A percentile compares a stretch with the other conserved stretches of the same genome.
Conservation (phyloP, 2,329 filamentous ascomycete species). For the Monosporascus sp. region DNA sequence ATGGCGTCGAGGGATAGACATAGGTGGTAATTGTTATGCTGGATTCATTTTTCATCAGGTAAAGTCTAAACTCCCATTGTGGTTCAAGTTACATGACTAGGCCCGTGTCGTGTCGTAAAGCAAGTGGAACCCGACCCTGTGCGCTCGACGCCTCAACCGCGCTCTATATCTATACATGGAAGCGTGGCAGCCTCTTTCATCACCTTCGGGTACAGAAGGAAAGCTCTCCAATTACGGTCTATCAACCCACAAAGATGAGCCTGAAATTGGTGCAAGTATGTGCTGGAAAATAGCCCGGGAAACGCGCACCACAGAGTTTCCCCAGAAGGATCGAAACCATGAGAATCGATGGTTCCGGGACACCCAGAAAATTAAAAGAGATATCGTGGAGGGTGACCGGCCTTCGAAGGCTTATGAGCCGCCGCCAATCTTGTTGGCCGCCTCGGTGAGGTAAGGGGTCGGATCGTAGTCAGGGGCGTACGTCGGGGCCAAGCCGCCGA, state of each 20-base stretch:
- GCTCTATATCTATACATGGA: slow-evolving; percentile 15
- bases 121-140: slow-evolving; percentile 14
- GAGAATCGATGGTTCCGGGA: slow-evolving; percentile 4
- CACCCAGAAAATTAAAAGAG: slow-evolving; percentile 19
- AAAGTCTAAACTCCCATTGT: slow-evolving; percentile 14
- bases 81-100: slow-evolving; percentile 18
- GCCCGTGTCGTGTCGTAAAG: slow-evolving; percentile 11
- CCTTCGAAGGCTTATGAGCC: slow-evolving; percentile 14
- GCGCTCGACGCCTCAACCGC: slow-evolving; percentile 14
- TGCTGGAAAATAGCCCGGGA: slow-evolving; percentile 18
- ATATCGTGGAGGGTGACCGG: slow-evolving; percentile 10
- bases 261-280: slow-evolving; percentile 17
- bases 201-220: slow-evolving; percentile 10
- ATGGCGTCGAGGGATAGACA: too few species aligned
- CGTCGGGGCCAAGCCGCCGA: slow-evolving; percentile 60
- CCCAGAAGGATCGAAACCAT: slow-evolving; percentile 6
- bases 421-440: slow-evolving; percentile 43
- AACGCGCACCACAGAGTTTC: slow-evolving; percentile 8
- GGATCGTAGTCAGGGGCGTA: slow-evolving; percentile 53
- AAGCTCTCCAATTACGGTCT: slow-evolving; percentile 13
- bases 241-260: slow-evolving; percentile 8
- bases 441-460: slow-evolving; percentile 41
- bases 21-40: background rate
- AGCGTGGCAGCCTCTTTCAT: slow-evolving; percentile 10
- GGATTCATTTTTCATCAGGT: slow-evolving; percentile 13